Percentiles rank a stretch among this genome's conserved stretches.
Evolutionary conservation across 1,284 basidiomycete species (phyloP).

Genomic region (Volvariella surrecta): DNA sequence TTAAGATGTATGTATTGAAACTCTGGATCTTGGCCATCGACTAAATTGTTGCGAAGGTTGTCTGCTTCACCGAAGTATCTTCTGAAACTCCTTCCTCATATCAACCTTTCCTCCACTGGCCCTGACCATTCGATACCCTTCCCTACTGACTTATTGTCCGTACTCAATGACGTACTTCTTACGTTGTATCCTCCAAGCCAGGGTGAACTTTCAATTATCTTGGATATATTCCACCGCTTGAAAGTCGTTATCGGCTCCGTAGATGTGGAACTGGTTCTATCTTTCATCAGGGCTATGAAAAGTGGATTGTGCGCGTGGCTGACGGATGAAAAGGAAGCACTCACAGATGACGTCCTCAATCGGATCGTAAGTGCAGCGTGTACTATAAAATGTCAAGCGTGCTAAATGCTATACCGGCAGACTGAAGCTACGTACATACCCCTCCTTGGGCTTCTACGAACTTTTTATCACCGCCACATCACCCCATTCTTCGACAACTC

Average conservation of each 20-base stretch:
- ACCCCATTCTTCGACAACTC: no score
- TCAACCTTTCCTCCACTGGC: constrained; percentile 11
- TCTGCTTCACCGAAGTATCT: constrained; percentile 16
- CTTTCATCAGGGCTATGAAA: constrained; percentile 23
- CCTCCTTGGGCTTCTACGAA: constrained; percentile 27
- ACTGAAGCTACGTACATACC: constrained; percentile 35
- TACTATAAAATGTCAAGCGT: background rate
- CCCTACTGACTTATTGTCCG: constrained; percentile 7
- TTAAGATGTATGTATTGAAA: constrained; percentile 9
- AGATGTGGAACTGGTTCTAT: constrained; percentile 17
- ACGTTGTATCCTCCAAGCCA: constrained; percentile 24
- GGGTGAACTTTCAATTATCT: constrained; percentile 17
- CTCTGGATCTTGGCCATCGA: constrained; percentile 5
- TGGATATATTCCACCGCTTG: constrained; percentile 11
- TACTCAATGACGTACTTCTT: constrained; percentile 22
- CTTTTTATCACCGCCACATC: no score
- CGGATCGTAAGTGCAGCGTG: constrained; percentile 33
- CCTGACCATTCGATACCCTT: constrained; percentile 12
- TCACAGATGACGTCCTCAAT: constrained; percentile 36
- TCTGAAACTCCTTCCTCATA: constrained; percentile 12
- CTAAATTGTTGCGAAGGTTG: constrained; percentile 11
- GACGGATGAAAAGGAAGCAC: constrained; percentile 30
- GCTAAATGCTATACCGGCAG: constrained; percentile 19
- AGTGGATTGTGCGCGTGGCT: constrained; percentile 42
- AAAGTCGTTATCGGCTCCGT: constrained; percentile 1